A percentile compares a stretch with the other conserved stretches of the same genome.
Evolutionary conservation across 2,329 filamentous ascomycete genomes (phyloP).

Genomic region (Cryphonectria carpinicola): DNA sequence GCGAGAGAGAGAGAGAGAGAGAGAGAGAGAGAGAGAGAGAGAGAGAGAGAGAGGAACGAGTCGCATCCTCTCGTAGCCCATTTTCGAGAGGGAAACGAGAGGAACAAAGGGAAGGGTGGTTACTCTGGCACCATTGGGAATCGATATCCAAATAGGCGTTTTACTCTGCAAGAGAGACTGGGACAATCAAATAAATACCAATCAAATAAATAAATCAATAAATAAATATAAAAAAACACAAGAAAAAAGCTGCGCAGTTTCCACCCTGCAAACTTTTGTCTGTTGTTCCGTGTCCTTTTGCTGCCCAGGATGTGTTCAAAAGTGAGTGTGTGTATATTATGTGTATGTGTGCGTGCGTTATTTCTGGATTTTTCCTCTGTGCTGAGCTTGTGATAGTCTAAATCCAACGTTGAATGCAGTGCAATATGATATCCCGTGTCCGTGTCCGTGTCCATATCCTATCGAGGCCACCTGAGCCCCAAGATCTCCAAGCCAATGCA

Average conservation of each 20-base stretch:
- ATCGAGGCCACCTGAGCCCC: neutral
- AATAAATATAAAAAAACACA: neutral
- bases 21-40: neutral
- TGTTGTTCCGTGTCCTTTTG: neutral
- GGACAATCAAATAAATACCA: neutral
- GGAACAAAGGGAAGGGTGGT: neutral
- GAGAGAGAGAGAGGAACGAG: neutral
- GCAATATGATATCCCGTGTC: neutral
- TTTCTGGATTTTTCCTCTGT: neutral
- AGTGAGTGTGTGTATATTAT: no score
- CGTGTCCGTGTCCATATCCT: neutral
- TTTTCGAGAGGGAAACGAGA: neutral
- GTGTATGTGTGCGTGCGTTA: neutral
- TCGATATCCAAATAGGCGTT: constrained; percentile 9
- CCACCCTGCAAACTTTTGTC: neutral
- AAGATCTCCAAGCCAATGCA: constrained; percentile 8
- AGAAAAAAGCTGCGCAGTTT: neutral
- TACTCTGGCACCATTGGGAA: constrained; percentile 1
- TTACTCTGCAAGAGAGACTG: neutral
- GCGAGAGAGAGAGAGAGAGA: neutral
- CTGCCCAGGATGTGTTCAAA: neutral
- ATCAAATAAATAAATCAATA: neutral
- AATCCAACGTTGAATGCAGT: neutral
- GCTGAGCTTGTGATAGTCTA: neutral
- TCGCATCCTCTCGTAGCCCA: neutral